phyloP scores from a whole-genome alignment of 352 stramenopile species.

The Phytophthora melonis region DNA sequence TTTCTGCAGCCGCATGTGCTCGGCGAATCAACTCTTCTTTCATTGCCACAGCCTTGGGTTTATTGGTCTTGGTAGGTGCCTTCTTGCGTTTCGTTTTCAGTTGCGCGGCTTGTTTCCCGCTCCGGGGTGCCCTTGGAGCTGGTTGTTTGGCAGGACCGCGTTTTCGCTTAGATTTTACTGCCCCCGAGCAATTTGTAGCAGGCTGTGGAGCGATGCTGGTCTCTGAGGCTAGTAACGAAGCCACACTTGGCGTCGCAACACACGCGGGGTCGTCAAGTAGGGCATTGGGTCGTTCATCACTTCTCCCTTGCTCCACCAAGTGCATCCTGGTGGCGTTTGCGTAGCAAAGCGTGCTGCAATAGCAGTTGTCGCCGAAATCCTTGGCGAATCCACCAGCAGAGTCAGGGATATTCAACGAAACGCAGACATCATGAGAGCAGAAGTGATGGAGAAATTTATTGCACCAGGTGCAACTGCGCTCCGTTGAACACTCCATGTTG shows the following conservation, averaged over 20 bases:
- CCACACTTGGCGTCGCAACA: neutral
- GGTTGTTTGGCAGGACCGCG: too few species aligned
- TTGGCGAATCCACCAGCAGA: neutral
- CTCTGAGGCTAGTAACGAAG: neutral
- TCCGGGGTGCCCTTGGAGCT: neutral
- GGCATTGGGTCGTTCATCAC: neutral
- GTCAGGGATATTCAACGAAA: neutral
- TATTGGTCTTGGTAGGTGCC: neutral
- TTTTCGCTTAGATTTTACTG: neutral
- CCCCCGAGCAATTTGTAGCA: neutral
- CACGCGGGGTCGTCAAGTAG: neutral
- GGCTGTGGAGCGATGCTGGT: neutral
- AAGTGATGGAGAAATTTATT: neutral
- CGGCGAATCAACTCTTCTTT: neutral
- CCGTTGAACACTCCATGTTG: neutral
- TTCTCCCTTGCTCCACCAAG: neutral
- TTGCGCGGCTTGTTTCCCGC: neutral
- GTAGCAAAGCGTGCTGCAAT: neutral
- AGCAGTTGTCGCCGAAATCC: neutral
- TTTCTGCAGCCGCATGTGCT: neutral
- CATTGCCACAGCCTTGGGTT: neutral
- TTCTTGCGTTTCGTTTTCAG: neutral
- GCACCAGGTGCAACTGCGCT: neutral
- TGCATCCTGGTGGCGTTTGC: neutral
- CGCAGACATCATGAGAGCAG: neutral